Percentiles rank a stretch among this genome's conserved stretches.
These are phyloP conservation scores for Monosporascus cannonballus DNA, from an alignment of 2,329 filamentous ascomycete genomes.

Conservation along the genomic window DNA sequence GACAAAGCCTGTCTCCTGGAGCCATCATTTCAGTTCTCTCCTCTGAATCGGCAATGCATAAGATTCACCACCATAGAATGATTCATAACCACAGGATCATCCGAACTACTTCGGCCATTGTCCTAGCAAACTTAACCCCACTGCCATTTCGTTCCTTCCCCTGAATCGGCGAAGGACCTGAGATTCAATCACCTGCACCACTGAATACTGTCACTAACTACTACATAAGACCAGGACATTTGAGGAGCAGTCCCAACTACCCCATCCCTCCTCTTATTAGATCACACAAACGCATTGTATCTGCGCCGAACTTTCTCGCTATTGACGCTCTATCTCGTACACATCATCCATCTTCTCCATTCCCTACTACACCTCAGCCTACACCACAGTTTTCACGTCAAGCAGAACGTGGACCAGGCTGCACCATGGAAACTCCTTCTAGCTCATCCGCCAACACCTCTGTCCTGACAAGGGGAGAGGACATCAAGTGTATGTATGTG, in stretches of 20 bases:
- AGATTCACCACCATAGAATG: too few species aligned
- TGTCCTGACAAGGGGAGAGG: conserved; percentile 12
- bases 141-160: too few species aligned
- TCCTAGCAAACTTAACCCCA: too few species aligned
- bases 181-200: neutral
- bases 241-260: conserved; percentile 3
- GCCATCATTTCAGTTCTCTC: too few species aligned
- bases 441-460: conserved; percentile 8
- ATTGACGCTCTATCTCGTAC: conserved; percentile 14
- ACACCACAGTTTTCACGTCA: conserved; percentile 19
- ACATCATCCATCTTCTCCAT: conserved; percentile 14
- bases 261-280: conserved; percentile 16
- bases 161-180: too few species aligned
- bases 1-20: too few species aligned
- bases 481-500: conserved; percentile 47
- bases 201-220: neutral
- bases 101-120: neutral
- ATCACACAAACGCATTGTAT: conserved; percentile 43
- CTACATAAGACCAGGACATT: conserved; percentile 11
- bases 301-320: conserved; percentile 40
- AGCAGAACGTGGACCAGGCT: conserved; percentile 11
- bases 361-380: conserved; percentile 20
- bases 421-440: conserved; percentile 14
- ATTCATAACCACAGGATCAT: neutral
- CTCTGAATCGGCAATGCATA: too few species aligned